These are phyloP conservation scores for Metschnikowia shivogae DNA, from an alignment of 805 yeast species.

Conservation along the genomic window DNA sequence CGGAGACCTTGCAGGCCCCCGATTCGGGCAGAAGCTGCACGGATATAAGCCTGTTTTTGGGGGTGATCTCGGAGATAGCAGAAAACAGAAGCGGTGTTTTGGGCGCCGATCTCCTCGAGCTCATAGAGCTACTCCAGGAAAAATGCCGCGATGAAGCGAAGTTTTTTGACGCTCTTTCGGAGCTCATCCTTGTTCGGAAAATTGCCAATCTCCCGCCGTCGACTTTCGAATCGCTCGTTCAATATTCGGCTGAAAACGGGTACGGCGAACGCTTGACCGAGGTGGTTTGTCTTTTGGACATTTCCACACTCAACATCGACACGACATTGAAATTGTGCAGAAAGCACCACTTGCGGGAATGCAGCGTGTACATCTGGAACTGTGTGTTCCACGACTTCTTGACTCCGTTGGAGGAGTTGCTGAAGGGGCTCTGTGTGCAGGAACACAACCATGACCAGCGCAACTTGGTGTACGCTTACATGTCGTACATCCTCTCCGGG, in stretches of 20 bases:
- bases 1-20: background rate
- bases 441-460: slow-evolving; percentile 4
- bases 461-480: slow-evolving; percentile 46
- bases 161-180: slow-evolving; percentile 53
- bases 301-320: slow-evolving; percentile 71
- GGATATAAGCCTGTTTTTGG: slow-evolving; percentile 13
- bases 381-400: slow-evolving; percentile 62
- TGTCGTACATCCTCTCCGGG: slow-evolving; percentile 70
- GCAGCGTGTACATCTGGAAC: slow-evolving; percentile 70
- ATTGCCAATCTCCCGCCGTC: slow-evolving; percentile 56
- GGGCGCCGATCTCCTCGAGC: slow-evolving; percentile 8
- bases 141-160: slow-evolving; percentile 24
- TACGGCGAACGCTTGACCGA: slow-evolving; percentile 56
- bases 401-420: slow-evolving; percentile 64
- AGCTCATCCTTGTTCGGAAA: slow-evolving; percentile 44
- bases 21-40: background rate
- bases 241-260: slow-evolving; percentile 37
- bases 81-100: slow-evolving; percentile 7
- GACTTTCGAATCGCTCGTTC: slow-evolving; percentile 59
- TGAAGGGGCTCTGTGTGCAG: slow-evolving; percentile 14
- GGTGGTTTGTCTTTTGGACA: slow-evolving; percentile 64
- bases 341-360: slow-evolving; percentile 53
- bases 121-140: slow-evolving; percentile 25
- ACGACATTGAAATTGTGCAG: slow-evolving; percentile 62
- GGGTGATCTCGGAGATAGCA: slow-evolving; percentile 11